Evolutionary conservation across 192 early-diverging fungal genomes (phyloP), one percentile per base, ranked within the genome.

Genomic region (Entophlyctis luteolus): DNA sequence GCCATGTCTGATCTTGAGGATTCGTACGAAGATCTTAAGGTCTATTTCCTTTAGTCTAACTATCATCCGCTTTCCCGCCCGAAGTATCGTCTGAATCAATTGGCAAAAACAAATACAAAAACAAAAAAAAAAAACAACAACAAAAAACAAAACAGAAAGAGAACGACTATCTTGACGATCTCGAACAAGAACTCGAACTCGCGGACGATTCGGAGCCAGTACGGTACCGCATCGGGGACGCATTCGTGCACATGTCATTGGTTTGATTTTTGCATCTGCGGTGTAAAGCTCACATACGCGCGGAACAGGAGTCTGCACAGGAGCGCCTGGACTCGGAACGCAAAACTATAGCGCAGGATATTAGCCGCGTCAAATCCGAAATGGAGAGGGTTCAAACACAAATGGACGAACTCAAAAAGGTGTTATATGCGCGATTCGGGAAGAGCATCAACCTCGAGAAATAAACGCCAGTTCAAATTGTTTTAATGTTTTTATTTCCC

Each of bases 121-220:
- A 23, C 12, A 52, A 12, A 18, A 34, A 12, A 8, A 18, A 20
- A 28, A 1, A 14, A 20, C 18, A 28, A 22, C 14, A 8, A 2
- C 2, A 25, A 16, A 16, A 27, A 14, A 20, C 48, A 42, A 23
- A 33, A 50, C 70, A 85, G 84, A 86, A 81, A 59, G 95, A 96
- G 67, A 88, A 90, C 62, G 96, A 97, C 73, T 93, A 93, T 55
- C 79, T 99, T 52, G 93, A 97, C 63, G 96, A 99, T 72, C 81
- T 99, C n/a, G 72, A 86, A 10, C 78, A 77, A 70, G 96, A 99
- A 70, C 80, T 99, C 1, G 95, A 99, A 76, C 80, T 99, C 1
- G 85, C 84, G 5, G 94, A 97, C 67, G 95, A 97, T 62, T 92
- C 93, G 58, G 92, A 94, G 60, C 80, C 79, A 18, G 84, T 96